Evolutionary conservation across 2,329 filamentous ascomycete genomes (phyloP).

Genomic region (Neofusicoccum ribis): DNA sequence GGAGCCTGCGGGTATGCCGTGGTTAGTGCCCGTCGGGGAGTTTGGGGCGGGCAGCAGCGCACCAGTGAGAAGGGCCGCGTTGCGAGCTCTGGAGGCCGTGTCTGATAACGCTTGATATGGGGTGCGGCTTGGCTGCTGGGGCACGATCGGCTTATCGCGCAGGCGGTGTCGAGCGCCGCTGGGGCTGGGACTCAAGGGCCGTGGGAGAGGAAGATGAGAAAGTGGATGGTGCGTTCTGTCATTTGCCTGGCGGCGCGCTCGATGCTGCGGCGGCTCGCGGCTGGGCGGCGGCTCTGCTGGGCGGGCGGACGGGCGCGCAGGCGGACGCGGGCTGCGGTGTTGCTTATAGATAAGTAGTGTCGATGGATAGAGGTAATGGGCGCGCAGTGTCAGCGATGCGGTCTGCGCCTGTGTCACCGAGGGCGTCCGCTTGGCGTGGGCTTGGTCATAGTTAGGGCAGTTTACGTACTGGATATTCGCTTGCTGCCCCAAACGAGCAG

Average conservation of each 20-base stretch:
- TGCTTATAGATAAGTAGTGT: constrained; percentile 17
- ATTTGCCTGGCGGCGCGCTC: constrained; percentile 28
- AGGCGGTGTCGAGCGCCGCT: background rate
- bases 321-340: constrained; percentile 5
- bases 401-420: constrained; percentile 11
- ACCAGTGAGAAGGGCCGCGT: constrained; percentile 18
- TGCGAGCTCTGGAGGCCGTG: constrained; percentile 3
- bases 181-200: constrained; percentile 19
- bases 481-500: constrained; percentile 5
- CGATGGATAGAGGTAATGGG: constrained; percentile 12
- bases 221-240: constrained; percentile 44
- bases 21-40: constrained; percentile 12
- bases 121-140: constrained; percentile 2
- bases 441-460: constrained; percentile 20
- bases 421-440: constrained; percentile 18
- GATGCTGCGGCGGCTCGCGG: constrained; percentile 1
- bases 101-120: constrained; percentile 10
- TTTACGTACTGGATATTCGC: constrained; percentile 21
- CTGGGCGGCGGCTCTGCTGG: constrained; percentile 15
- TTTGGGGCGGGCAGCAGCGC: constrained; percentile 9
- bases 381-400: constrained; percentile 11
- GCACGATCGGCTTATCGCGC: constrained; percentile 17
- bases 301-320: background rate
- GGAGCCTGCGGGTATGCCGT: constrained; percentile 16
- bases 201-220: constrained; percentile 41